Evolutionary conservation across 2,329 filamentous ascomycete genomes (phyloP), one percentile per base, ranked within the genome.

Genomic region (Fusarium sp.): DNA sequence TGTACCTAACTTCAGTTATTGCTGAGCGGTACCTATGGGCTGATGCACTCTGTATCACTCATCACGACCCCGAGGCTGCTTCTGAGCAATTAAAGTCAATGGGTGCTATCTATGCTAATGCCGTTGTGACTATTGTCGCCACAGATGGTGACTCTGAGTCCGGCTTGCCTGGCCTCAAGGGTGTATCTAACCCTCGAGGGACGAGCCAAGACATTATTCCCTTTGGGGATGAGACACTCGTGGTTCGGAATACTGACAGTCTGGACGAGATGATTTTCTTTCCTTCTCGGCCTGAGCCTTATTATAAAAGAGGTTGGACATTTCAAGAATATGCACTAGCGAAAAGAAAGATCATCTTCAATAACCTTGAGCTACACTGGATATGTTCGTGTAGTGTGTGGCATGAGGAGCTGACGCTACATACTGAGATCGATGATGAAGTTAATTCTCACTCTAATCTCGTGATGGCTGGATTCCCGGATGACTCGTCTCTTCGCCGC

Each of bases 281-380:
- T 19, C 19, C 19, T 19, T 19, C 19, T 19, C 19, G 19, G 3
- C 19, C 19, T 19, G 19, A 19, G 19, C 19, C 19, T 42, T 0
- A 11, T 54, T 7, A 7, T 42, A 31, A 67, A 6, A 26, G 55
- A 38, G 66, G 31, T 0, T 69, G 63, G 66, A 58, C 53, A 15
- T 67, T 40, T 5, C 64, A 69, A 7, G 51, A 67, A 19, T 58
- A 51, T 11, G 17, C 2, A 36, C 19, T 58, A 11, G 19, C 58
- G 1, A 28, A 53, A 36, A 57, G 59, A 22, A 60, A 24, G 5
- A 57, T 65, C 2, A 7, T 52, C 4, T 40, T 69, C 1, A 11
- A 51, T 2, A 3, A 2, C 0, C 5, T 9, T 1, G 46, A 65
- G 7, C 22, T 61, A 3, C 63, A 69, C 5, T 69, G 66, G 59